A percentile compares a stretch with the other conserved stretches of the same genome.
These are phyloP conservation scores for Phymatotrichopsis omnivora DNA, from an alignment of 2,329 filamentous ascomycete genomes.

Conservation along the genomic window DNA sequence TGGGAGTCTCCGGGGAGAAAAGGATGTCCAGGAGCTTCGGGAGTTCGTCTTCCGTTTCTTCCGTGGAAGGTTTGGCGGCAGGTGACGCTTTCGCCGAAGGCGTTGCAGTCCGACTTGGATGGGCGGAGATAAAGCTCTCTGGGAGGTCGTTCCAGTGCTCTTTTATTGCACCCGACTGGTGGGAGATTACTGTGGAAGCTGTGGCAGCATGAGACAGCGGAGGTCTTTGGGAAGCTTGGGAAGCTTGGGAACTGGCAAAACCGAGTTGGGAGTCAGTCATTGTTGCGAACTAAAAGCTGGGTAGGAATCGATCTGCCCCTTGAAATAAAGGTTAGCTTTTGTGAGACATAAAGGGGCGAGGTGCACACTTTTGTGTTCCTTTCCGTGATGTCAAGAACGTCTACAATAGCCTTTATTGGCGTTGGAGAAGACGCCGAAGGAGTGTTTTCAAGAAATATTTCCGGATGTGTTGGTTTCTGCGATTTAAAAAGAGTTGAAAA, in stretches of 20 bases:
- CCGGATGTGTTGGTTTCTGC: too few relatives aligned
- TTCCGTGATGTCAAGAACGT: too few relatives aligned
- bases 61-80: background rate
- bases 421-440: too few relatives aligned
- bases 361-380: too few relatives aligned
- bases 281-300: too few relatives aligned
- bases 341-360: too few relatives aligned
- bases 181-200: conserved; percentile 20
- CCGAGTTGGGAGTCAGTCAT: too few relatives aligned
- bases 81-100: conserved; percentile 15
- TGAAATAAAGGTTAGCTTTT: too few relatives aligned
- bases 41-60: conserved; percentile 7
- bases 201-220: conserved; percentile 5
- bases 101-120: conserved; percentile 19
- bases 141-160: conserved; percentile 33
- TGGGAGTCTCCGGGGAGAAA: conserved; percentile 17
- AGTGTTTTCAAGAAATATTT: too few relatives aligned
- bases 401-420: too few relatives aligned
- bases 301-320: too few relatives aligned
- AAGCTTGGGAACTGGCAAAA: background rate
- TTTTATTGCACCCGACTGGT: conserved; percentile 30
- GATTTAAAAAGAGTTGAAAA: too few relatives aligned
- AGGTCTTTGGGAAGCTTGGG: background rate
- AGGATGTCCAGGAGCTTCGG: conserved; percentile 17
- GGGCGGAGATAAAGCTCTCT: conserved; percentile 25